Evolutionary conservation across 192 early-diverging fungal species (phyloP), one percentile per base, ranked within the genome.

Genomic region (Backusella macrospora): DNA sequence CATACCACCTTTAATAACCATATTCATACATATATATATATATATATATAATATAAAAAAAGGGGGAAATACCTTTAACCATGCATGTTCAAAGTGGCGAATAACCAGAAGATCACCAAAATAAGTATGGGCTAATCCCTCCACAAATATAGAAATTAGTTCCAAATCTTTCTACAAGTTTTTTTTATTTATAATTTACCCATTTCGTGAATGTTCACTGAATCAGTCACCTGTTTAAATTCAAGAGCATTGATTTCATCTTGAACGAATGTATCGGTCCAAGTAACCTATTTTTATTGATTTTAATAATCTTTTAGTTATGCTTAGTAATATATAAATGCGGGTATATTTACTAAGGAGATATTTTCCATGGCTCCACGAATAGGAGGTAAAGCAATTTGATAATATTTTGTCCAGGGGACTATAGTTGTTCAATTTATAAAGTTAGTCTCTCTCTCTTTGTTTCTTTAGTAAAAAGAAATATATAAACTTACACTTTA

Each of bases 341-440:
- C 9, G 48, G 14, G 5, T 26, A 52, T 23, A 48, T 55, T 34
- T 34, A 71, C 86, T 12, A 88, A 74, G 38, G 76, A 79, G 40
- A 88, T 88, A 76, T 88, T 83, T 66, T 88, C 86, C 86, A 88
- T 88, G 62, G 86, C 86, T 21, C 86, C 86, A 13, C 75, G 68
- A 52, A 85, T 73, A 29, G 73, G 47, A 29, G 81, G 80, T 5
- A 76, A 38, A 23, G 46, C 42, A 38, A 85, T 72, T 76, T 87
- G 84, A 63, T 74, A 86, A 77, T 88, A 88, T 71, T 88, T 88
- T 14, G 82, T 80, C 81, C 83, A 88, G 3, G 86, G 86, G 65
- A 88, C 82, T 76, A 66, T 7, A 9, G 23, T 13, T 13, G n/a
- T 44, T 44, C 12, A 12, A 74, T 29, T 42, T 44, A 14, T 3